phyloP scores from a whole-genome alignment of 345 rosid species.

The Conringia planisiliqua region DNA sequence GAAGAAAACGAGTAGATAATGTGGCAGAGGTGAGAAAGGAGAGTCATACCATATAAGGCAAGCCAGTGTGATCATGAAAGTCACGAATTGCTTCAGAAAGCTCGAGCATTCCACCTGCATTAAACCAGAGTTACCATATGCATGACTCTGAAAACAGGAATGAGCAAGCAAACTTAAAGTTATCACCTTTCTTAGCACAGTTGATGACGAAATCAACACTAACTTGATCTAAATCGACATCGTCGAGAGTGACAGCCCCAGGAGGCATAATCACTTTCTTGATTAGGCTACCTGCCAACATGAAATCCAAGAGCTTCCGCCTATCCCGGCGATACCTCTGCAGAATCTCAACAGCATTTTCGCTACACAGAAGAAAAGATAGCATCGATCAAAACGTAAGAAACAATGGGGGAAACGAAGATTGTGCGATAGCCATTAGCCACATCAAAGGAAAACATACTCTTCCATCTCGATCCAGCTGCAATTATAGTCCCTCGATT shows the following conservation, averaged over 20 bases:
- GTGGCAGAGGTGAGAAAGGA: neutral
- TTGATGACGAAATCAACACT: conserved; percentile 89
- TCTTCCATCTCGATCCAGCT: conserved; percentile 36
- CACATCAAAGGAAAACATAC: neutral
- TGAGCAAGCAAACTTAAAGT: too few relatives aligned
- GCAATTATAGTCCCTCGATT: neutral
- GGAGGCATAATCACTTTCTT: conserved; percentile 98
- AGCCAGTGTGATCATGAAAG: conserved; percentile 73
- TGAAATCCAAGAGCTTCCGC: conserved; percentile 70
- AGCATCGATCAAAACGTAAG: neutral
- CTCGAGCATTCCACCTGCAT: conserved; percentile 77
- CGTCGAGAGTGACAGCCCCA: conserved; percentile 93
- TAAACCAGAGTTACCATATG: neutral
- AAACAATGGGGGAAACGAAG: neutral
- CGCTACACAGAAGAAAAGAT: conserved; percentile 39
- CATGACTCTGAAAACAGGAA: neutral
- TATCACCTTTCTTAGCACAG: conserved; percentile 80
- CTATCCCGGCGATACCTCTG: conserved; percentile 92
- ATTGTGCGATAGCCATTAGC: neutral
- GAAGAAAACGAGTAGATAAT: neutral
- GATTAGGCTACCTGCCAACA: conserved; percentile 78
- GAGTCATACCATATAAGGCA: conserved; percentile 73
- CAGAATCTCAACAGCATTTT: conserved; percentile 64
- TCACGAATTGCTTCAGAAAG: conserved; percentile 95
- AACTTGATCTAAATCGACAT: conserved; percentile 98